Evolutionary conservation across 208 protist species (phyloP).

Genomic region (Crithidia expoeki): DNA sequence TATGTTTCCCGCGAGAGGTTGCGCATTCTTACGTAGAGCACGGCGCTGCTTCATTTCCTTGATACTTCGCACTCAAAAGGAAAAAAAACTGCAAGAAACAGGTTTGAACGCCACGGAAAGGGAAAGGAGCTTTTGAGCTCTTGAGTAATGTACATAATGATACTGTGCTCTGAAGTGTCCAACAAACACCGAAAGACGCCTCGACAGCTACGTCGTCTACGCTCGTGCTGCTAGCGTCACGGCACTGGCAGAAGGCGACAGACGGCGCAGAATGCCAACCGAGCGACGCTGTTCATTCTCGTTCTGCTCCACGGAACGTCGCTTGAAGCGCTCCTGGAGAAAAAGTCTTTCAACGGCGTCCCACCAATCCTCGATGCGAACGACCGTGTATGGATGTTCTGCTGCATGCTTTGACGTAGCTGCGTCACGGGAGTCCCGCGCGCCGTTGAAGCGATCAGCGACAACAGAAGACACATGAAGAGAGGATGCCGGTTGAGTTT

Average conservation of each 20-base stretch:
- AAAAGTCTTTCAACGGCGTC: slow-evolving; percentile 62
- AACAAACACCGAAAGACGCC: not conserved
- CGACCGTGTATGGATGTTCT: not conserved
- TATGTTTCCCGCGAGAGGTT: no score
- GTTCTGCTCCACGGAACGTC: slow-evolving; percentile 23
- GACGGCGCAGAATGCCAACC: slow-evolving; percentile 14
- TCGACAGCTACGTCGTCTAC: not conserved
- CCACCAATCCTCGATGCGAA: slow-evolving; percentile 18
- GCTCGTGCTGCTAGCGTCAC: not conserved
- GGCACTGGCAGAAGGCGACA: not conserved
- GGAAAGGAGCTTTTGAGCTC: not conserved
- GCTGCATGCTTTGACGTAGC: no score
- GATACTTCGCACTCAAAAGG: no score
- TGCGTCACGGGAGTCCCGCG: not conserved
- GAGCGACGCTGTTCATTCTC: slow-evolving; percentile 35
- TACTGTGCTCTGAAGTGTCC: not conserved
- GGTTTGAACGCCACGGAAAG: no score
- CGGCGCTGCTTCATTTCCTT: no score
- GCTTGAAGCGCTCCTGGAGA: slow-evolving; percentile 45
- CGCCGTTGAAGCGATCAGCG: not conserved
- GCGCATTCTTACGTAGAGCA: no score
- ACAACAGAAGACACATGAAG: not conserved
- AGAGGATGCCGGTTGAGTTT: not conserved
- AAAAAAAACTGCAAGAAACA: not conserved
- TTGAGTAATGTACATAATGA: slow-evolving; percentile 8